A percentile compares a stretch with the other conserved stretches of the same genome.
These are phyloP conservation scores for Leccinum longicurvipes DNA, from an alignment of 768 basidiomycete genomes.

Conservation along the genomic window DNA sequence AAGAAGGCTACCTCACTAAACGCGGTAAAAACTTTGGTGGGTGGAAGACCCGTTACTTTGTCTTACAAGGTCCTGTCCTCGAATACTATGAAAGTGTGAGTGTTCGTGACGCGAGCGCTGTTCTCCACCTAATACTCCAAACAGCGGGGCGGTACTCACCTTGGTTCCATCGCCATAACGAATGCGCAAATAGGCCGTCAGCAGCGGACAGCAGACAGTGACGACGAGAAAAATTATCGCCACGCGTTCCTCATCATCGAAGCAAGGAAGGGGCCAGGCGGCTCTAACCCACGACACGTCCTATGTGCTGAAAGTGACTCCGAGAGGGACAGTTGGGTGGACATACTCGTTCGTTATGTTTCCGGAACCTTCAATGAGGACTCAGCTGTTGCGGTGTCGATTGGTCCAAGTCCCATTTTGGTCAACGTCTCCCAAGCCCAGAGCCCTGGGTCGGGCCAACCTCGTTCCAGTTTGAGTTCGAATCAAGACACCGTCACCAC, in stretches of 20 bases:
- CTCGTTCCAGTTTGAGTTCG: slow-evolving; percentile 58
- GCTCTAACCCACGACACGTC: slow-evolving; percentile 78
- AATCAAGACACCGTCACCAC: slow-evolving; percentile 27
- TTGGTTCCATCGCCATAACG: slow-evolving; percentile 88
- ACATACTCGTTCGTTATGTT: slow-evolving; percentile 86
- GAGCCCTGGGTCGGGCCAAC: slow-evolving; percentile 35
- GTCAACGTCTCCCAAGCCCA: slow-evolving; percentile 26
- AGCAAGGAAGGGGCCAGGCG: slow-evolving; percentile 68
- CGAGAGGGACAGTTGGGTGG: slow-evolving; percentile 94
- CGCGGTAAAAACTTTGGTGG: slow-evolving; percentile 97
- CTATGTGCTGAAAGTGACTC: slow-evolving; percentile 94
- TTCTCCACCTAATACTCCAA: slow-evolving; percentile 12
- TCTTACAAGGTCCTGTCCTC: slow-evolving; percentile 83
- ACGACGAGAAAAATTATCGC: slow-evolving; percentile 91
- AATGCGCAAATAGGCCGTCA: slow-evolving; percentile 96
- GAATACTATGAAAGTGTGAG: slow-evolving; percentile 96
- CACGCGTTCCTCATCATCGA: slow-evolving; percentile 98
- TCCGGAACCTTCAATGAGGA: slow-evolving; percentile 79
- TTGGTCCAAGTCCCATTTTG: slow-evolving; percentile 30
- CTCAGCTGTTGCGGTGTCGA: slow-evolving; percentile 41
- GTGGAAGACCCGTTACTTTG: slow-evolving; percentile 96
- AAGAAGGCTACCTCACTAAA: slow-evolving; percentile 95
- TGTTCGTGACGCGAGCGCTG: slow-evolving; percentile 18
- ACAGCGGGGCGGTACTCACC: slow-evolving; percentile 85
- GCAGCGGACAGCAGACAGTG: slow-evolving; percentile 58